Base-by-base conservation (phyloP, 1,284 basidiomycete genomes). In the Cryptococcus deneoformans region DNA sequence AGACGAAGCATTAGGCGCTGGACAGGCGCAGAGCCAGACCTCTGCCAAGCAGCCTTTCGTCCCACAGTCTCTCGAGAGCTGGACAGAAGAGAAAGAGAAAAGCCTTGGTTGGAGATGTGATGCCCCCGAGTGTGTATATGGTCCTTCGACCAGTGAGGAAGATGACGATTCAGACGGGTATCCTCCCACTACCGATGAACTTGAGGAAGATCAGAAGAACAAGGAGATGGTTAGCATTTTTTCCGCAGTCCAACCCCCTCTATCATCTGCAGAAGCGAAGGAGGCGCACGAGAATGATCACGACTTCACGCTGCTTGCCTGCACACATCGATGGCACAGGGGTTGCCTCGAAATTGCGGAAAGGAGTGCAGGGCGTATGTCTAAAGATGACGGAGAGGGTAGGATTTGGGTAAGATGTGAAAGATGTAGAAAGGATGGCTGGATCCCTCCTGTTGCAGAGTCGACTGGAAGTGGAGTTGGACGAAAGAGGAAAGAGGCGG, bases 51-150 rank as follows among this genome's bases (percentile, higher is more conserved):
- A 6, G 11, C 7, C 65, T 12, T 59, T 66, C 46, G 60, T 64
- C 3, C 61, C 63, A 4, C 63, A 70, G 52, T 62, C 67, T 0
- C 66, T 76, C 6, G 67, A 69, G 38, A 61, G 53, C 40, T 76
- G 73, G 73, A 68, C 70, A 1, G 54, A 58, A 42, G 64, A 66
- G 38, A 61, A 67, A 11, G 73, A 76, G 56, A 67, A 64, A 54
- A 56, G 54, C 5, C 60, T 76, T 4, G 73, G 73, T n/a, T 74
- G 72, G 72, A 62, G 72, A 29, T 76, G 73, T 51, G 72, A 76
- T 57, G 70, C 68, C 0, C 59, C 66, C 20, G 68, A 68, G 52
- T 76, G 73, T 55, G 54, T 58, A 3, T 52, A 68, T 11, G 70
- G 68, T 0, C 68, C 68, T 0, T 53, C 64, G 0, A 53, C 58